Evolutionary conservation across 495 filamentous ascomycete genomes (phyloP).

Genomic region (Filosporella fistucella): DNA sequence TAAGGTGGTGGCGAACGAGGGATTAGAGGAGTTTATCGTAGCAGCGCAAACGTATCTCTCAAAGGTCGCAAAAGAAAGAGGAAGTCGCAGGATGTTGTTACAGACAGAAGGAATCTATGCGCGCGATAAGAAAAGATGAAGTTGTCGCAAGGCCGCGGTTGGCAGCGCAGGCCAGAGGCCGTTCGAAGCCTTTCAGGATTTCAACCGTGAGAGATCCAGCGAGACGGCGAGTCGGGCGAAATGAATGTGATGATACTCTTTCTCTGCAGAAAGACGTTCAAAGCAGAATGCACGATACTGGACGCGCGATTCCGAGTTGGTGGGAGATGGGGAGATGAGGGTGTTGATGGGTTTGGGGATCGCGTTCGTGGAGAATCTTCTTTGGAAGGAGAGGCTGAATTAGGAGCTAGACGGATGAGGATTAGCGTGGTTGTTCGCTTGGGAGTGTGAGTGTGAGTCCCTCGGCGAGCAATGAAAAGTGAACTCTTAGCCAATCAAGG

Average conservation of each 20-base stretch:
- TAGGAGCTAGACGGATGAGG: not conserved
- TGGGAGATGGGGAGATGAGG: conserved; percentile 6
- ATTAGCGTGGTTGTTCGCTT: not conserved
- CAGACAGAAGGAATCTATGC: conserved; percentile 13
- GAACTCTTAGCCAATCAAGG: not conserved
- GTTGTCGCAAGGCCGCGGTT: conserved; percentile 20
- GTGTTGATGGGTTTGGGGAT: conserved; percentile 9
- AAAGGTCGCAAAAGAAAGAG: conserved; percentile 3
- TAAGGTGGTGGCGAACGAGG: conserved; percentile 6
- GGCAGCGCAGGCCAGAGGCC: conserved; percentile 23
- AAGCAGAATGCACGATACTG: conserved; percentile 22
- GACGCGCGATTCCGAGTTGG: conserved; percentile 24
- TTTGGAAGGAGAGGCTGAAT: not conserved
- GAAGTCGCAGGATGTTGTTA: conserved; percentile 7
- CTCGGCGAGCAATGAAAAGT: not conserved
- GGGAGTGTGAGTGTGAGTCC: not conserved
- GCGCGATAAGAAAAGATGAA: conserved; percentile 7
- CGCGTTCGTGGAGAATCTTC: conserved; percentile 1
- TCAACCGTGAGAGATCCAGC: conserved; percentile 15
- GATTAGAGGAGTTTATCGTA: not conserved
- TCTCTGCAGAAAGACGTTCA: conserved; percentile 22
- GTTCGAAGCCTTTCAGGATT: conserved; percentile 5
- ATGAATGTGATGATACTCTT: conserved; percentile 23
- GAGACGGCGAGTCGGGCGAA: conserved; percentile 11
- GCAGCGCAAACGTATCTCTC: not conserved